phyloP scores from a whole-genome alignment of 192 early-diverging fungal genomes.

The Gaertneriomyces semiglobifer region DNA sequence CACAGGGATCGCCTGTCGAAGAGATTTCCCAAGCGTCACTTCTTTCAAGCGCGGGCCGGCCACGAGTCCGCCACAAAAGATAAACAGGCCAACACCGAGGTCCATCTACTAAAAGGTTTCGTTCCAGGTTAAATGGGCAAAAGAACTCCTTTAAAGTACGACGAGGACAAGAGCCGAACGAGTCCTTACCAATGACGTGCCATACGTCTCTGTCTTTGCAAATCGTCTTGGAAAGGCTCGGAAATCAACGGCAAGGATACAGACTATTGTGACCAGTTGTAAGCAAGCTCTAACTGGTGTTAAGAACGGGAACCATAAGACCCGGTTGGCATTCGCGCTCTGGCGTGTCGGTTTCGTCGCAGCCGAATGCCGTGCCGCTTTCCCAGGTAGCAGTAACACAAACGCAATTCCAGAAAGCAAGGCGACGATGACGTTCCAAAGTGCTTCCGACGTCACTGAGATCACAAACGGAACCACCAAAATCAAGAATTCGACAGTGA shows the following conservation, averaged over 20 bases:
- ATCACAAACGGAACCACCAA: slow-evolving; percentile 28
- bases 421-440: background rate
- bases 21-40: slow-evolving; percentile 28
- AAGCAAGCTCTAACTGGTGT: slow-evolving; percentile 33
- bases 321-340: slow-evolving; percentile 1
- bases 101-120: slow-evolving; percentile 70
- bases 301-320: slow-evolving; percentile 16
- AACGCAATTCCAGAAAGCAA: slow-evolving; percentile 9
- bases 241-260: slow-evolving; percentile 96
- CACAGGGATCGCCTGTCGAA: slow-evolving; percentile 62
- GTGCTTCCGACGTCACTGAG: slow-evolving; percentile 17
- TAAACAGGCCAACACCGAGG: slow-evolving; percentile 87
- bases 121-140: background rate
- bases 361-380: slow-evolving; percentile 10
- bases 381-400: background rate
- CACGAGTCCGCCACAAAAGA: slow-evolving; percentile 87
- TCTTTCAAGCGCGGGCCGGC: slow-evolving; percentile 48
- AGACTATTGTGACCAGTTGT: slow-evolving; percentile 49
- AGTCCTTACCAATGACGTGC: slow-evolving; percentile 72
- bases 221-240: slow-evolving; percentile 80
- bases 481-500: slow-evolving; percentile 19
- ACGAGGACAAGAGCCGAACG: background rate
- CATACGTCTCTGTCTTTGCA: slow-evolving; percentile 90
- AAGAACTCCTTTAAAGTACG: slow-evolving; percentile 7
- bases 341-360: slow-evolving; percentile 7